Conservation (phyloP, 768 basidiomycete genomes). For the Pholiota microspora region DNA sequence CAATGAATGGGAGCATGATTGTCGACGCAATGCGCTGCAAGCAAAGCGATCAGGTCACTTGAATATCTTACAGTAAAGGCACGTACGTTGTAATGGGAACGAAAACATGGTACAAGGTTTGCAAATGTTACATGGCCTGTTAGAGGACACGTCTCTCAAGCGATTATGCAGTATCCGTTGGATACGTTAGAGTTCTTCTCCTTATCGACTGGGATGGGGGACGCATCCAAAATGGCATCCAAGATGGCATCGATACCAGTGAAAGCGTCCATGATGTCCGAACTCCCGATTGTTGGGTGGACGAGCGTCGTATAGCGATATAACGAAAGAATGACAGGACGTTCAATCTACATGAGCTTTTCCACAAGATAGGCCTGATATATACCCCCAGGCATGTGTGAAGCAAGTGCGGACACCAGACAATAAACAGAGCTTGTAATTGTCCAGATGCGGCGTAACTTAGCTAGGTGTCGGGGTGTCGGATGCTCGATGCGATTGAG, state of each 20-base stretch:
- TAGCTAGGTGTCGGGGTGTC: no score
- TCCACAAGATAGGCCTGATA: neutral
- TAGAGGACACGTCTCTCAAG: neutral
- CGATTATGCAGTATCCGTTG: neutral
- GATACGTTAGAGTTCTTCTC: neutral
- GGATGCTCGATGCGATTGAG: neutral
- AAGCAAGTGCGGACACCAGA: neutral
- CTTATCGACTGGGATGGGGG: slow-evolving; percentile 6
- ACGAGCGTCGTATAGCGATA: neutral
- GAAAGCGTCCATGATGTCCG: slow-evolving; percentile 23
- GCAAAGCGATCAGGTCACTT: neutral
- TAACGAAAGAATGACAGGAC: neutral
- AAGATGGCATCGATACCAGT: slow-evolving; percentile 11
- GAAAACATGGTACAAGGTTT: neutral
- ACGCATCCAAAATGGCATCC: slow-evolving; percentile 13
- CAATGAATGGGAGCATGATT: no score
- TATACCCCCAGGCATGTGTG: neutral
- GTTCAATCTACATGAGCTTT: neutral
- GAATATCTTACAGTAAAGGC: neutral
- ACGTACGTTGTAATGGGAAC: neutral
- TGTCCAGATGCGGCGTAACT: neutral
- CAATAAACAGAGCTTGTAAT: neutral
- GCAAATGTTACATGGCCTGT: neutral
- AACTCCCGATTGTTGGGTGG: neutral
- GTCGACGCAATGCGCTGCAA: neutral